Conservation (phyloP, 768 basidiomycete species). For the Leccinum disarticulatum region DNA sequence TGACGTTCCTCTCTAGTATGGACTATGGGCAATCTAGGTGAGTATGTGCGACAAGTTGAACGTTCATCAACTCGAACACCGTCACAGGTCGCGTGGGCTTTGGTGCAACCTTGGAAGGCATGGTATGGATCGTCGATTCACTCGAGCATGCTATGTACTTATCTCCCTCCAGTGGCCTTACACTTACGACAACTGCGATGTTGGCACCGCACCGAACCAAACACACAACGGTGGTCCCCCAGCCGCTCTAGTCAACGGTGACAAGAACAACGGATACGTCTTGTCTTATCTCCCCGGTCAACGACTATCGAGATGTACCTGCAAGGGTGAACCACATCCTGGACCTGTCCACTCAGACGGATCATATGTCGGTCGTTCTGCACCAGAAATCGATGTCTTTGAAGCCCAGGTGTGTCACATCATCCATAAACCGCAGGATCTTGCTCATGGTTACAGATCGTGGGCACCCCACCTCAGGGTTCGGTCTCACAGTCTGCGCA, state of each 20-base stretch:
- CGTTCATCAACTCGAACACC: background rate
- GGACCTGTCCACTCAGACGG: constrained; percentile 80
- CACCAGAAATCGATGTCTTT: constrained; percentile 90
- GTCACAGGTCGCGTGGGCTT: constrained; percentile 75
- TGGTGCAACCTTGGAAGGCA: constrained; percentile 83
- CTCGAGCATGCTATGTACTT: constrained; percentile 4
- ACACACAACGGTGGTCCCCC: constrained; percentile 63
- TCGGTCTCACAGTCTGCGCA: constrained; percentile 85
- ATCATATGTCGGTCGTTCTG: constrained; percentile 74
- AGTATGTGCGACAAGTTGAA: constrained; percentile 6
- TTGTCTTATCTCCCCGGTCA: constrained; percentile 90
- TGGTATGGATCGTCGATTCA: constrained; percentile 43
- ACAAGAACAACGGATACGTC: constrained; percentile 46
- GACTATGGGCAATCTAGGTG: constrained; percentile 79
- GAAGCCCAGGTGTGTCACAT: constrained; percentile 66
- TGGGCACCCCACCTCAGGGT: constrained; percentile 39
- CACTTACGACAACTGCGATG: constrained; percentile 83
- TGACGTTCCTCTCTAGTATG: constrained; percentile 43
- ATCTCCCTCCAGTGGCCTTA: constrained; percentile 64
- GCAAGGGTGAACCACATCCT: constrained; percentile 81
- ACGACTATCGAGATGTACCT: constrained; percentile 85
- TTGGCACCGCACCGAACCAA: constrained; percentile 91
- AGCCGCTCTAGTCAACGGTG: constrained; percentile 62
- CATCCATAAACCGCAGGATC: background rate
- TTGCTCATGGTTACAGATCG: constrained; percentile 32